A percentile compares a stretch with the other conserved stretches of the same genome.
phyloP scores from a whole-genome alignment of 169 alveolate genomes.

The Cryptosporidium ryanae region DNA sequence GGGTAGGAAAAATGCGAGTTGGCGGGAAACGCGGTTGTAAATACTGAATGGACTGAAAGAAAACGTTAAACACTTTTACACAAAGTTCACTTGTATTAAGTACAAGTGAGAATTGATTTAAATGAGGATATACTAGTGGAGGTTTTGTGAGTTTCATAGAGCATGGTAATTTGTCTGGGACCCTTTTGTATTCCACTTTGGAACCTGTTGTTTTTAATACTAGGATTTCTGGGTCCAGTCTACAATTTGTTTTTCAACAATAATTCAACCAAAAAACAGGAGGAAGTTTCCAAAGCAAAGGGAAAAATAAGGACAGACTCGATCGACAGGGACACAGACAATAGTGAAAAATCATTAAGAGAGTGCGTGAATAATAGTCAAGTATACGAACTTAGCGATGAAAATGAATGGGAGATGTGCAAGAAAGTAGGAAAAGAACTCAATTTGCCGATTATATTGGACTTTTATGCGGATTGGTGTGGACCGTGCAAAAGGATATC shows the following conservation, averaged over 20 bases:
- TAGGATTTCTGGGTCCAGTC: conserved; percentile 22
- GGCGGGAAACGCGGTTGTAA: too few relatives aligned
- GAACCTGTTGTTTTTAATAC: conserved; percentile 24
- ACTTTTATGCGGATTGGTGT: conserved; percentile 63
- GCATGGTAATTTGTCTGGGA: conserved; percentile 60
- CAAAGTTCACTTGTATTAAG: too few relatives aligned
- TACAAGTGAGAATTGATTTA: too few relatives aligned
- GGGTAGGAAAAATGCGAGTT: too few relatives aligned
- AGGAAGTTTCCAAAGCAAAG: background rate
- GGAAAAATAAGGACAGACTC: too few relatives aligned
- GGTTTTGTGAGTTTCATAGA: background rate
- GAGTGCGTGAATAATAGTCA: background rate
- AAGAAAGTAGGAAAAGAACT: conserved; percentile 23
- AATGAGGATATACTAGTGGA: too few relatives aligned
- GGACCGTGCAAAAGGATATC: conserved; percentile 61
- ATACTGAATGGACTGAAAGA: too few relatives aligned
- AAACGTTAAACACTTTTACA: too few relatives aligned
- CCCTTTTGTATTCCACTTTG: conserved; percentile 69
- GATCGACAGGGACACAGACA: too few relatives aligned
- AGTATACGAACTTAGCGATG: conserved; percentile 22
- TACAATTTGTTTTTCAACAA: conserved; percentile 1
- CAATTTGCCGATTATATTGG: conserved; percentile 40
- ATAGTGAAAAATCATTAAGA: background rate
- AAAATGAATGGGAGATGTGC: conserved; percentile 46
- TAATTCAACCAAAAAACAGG: background rate